A percentile compares a stretch with the other conserved stretches of the same genome.
Conservation (phyloP, 1,284 basidiomycete genomes). For the Fomitiporia mediterranea region DNA sequence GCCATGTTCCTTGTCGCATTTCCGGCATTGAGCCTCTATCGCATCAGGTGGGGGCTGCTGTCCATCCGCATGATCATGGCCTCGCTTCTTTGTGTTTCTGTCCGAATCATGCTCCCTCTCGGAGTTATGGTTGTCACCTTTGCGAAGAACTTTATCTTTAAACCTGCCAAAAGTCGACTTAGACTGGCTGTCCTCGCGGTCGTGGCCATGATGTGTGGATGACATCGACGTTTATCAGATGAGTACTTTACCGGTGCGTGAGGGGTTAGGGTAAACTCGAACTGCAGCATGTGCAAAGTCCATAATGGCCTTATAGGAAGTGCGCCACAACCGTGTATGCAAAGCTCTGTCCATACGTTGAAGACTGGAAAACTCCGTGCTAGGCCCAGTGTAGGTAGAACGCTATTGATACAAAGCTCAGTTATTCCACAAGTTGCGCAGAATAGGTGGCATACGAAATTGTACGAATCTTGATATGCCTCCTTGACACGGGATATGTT, state of each 20-base stretch:
- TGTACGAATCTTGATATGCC: no score
- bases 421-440: no score
- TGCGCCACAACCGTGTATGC: not conserved
- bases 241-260: not conserved
- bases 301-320: not conserved
- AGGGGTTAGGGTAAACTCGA: not conserved
- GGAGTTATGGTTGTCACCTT: not conserved
- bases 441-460: no score
- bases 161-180: not conserved
- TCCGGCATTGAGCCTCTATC: not conserved
- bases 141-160: not conserved
- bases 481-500: no score
- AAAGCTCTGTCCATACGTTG: no score
- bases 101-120: not conserved
- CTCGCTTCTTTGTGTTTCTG: not conserved
- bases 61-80: not conserved
- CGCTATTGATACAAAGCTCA: no score
- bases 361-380: no score
- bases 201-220: no score
- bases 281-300: not conserved
- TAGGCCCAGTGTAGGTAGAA: no score
- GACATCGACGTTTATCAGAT: no score
- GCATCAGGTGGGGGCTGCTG: not conserved
- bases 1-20: not conserved
- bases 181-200: no score